A percentile compares a stretch with the other conserved stretches of the same genome.
Evolutionary conservation across 78 protist species (phyloP).

Genomic region (Dictyostelium citrinum): DNA sequence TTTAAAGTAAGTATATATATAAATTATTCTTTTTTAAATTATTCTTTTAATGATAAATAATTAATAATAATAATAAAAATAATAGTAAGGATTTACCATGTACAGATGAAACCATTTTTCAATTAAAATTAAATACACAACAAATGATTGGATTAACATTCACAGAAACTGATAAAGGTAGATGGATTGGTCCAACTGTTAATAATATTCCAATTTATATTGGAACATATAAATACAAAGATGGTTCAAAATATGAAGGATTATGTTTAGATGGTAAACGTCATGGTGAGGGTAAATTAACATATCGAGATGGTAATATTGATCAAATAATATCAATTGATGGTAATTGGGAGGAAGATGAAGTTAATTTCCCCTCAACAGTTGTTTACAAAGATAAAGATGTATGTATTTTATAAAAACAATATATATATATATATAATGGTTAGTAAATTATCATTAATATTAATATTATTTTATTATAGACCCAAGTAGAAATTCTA

Average conservation of each 20-base stretch:
- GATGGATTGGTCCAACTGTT: slow-evolving; percentile 15
- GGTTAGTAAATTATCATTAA: no score
- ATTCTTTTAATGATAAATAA: no score
- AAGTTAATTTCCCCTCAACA: neutral
- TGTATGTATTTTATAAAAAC: no score
- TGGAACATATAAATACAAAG: neutral
- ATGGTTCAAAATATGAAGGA: neutral
- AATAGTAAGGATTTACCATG: neutral
- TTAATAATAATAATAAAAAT: neutral
- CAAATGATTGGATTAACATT: neutral
- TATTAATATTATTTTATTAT: no score
- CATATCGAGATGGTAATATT: neutral
- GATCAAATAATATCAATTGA: neutral
- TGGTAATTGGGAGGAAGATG: slow-evolving; percentile 7
- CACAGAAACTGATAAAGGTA: neutral
- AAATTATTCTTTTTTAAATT: no score
- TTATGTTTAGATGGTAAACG: slow-evolving; percentile 11
- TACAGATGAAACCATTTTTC: neutral
- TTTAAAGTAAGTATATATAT: no score
- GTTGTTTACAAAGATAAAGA: neutral
- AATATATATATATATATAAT: no score
- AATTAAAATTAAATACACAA: neutral
- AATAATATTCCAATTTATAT: neutral
- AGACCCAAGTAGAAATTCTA: no score
- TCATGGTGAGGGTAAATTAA: neutral